These are phyloP conservation scores for Cyclospora cayetanensis DNA, from an alignment of 169 alveolate genomes.

Conservation along the genomic window DNA sequence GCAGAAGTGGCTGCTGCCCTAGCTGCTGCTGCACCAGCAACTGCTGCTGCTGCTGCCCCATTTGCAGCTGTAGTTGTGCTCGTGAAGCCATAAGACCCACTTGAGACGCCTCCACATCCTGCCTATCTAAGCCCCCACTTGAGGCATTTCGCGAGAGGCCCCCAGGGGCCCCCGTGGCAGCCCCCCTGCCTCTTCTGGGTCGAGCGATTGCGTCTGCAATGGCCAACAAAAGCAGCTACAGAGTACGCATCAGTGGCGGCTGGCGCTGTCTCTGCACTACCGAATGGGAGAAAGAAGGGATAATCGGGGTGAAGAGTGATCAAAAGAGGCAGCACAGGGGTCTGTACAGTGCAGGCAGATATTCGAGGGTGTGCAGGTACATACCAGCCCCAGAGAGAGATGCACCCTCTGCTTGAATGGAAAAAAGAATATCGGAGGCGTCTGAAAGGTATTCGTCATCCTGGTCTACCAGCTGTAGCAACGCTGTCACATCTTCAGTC, in stretches of 20 bases:
- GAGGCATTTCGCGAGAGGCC: slow-evolving; percentile 11
- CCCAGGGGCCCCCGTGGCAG: slow-evolving; percentile 50
- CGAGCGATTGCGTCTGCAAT: slow-evolving; percentile 23
- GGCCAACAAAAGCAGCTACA: neutral
- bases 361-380: neutral
- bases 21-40: slow-evolving; percentile 15
- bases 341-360: neutral
- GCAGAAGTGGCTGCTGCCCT: slow-evolving; percentile 27
- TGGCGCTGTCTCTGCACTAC: neutral
- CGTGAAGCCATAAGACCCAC: slow-evolving; percentile 1
- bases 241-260: neutral
- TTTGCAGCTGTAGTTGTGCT: slow-evolving; percentile 33
- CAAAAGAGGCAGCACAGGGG: neutral
- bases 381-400: slow-evolving; percentile 34
- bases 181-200: slow-evolving; percentile 24
- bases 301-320: neutral
- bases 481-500: slow-evolving; percentile 26
- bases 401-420: slow-evolving; percentile 23
- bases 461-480: slow-evolving; percentile 5
- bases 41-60: slow-evolving; percentile 35
- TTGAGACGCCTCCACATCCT: slow-evolving; percentile 18
- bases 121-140: neutral
- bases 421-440: slow-evolving; percentile 51
- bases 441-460: slow-evolving; percentile 55
- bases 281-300: neutral